Conservation (phyloP, 495 filamentous ascomycete species). For the Aspergillus sparsus region DNA sequence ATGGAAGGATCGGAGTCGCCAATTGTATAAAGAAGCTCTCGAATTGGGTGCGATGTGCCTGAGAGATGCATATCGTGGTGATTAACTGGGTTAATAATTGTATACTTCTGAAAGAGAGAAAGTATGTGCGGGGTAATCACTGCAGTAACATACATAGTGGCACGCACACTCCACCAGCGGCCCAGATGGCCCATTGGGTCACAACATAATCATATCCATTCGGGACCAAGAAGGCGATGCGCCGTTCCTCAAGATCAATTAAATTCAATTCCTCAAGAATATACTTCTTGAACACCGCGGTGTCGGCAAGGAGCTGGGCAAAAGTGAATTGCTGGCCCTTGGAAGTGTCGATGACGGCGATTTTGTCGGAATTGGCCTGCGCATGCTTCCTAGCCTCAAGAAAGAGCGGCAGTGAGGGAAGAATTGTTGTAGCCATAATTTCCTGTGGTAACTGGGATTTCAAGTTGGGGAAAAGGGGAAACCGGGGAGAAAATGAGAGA, state of each 20-base stretch:
- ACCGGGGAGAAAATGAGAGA: not conserved
- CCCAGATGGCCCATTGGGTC: slow-evolving; percentile 52
- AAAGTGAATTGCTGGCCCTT: slow-evolving; percentile 76
- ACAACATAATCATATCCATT: slow-evolving; percentile 95
- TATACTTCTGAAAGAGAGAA: too few relatives aligned
- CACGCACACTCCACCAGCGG: slow-evolving; percentile 46
- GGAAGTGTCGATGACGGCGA: slow-evolving; percentile 71
- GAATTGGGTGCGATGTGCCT: slow-evolving; percentile 51
- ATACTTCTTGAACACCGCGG: slow-evolving; percentile 62
- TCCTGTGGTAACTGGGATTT: not conserved
- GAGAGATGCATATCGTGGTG: slow-evolving; percentile 4
- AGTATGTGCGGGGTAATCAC: too few relatives aligned
- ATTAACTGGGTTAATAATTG: too few relatives aligned
- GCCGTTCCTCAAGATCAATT: slow-evolving; percentile 65
- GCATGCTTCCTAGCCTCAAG: slow-evolving; percentile 52
- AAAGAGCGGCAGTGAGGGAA: slow-evolving; percentile 78
- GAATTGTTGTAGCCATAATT: slow-evolving; percentile 17
- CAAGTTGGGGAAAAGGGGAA: not conserved
- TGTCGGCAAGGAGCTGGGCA: slow-evolving; percentile 74
- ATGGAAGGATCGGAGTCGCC: slow-evolving; percentile 46
- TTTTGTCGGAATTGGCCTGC: slow-evolving; percentile 63
- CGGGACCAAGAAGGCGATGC: slow-evolving; percentile 80
- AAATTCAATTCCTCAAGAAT: slow-evolving; percentile 53
- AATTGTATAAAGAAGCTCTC: slow-evolving; percentile 46
- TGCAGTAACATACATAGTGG: slow-evolving; percentile 36